These are phyloP conservation scores for Lactarius sp. DNA, from an alignment of 768 basidiomycete genomes.

Conservation along the genomic window DNA sequence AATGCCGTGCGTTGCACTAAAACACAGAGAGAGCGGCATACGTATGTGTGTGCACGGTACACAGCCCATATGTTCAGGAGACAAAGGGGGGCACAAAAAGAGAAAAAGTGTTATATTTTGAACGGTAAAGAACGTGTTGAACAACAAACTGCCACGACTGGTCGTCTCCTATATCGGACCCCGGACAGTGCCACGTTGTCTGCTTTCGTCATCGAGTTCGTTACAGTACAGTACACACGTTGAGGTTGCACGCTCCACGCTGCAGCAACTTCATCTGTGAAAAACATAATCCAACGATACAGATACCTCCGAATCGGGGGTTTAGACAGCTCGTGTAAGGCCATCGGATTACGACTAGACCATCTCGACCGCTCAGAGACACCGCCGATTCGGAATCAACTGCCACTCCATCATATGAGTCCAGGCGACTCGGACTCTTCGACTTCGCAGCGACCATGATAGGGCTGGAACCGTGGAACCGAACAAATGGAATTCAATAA, in stretches of 20 bases:
- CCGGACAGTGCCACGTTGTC: conserved; percentile 10
- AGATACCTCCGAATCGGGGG: neutral
- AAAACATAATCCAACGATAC: neutral
- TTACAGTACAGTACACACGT: too few relatives aligned
- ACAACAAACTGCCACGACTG: conserved; percentile 1
- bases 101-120: conserved; percentile 10
- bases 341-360: neutral
- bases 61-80: neutral
- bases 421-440: conserved; percentile 1
- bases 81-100: conserved; percentile 2
- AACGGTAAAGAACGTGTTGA: conserved; percentile 12
- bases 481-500: neutral
- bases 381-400: neutral
- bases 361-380: neutral
- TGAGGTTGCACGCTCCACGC: neutral
- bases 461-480: neutral
- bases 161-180: neutral
- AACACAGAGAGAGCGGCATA: neutral
- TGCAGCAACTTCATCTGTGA: neutral
- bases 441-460: conserved; percentile 2
- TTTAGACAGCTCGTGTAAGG: too few relatives aligned
- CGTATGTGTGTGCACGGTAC: conserved; percentile 6
- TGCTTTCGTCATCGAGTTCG: neutral
- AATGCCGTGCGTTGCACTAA: neutral
- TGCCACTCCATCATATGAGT: neutral